These are phyloP conservation scores for Ophiostoma tasmaniense DNA, from an alignment of 2,329 filamentous ascomycete genomes.

Conservation along the genomic window DNA sequence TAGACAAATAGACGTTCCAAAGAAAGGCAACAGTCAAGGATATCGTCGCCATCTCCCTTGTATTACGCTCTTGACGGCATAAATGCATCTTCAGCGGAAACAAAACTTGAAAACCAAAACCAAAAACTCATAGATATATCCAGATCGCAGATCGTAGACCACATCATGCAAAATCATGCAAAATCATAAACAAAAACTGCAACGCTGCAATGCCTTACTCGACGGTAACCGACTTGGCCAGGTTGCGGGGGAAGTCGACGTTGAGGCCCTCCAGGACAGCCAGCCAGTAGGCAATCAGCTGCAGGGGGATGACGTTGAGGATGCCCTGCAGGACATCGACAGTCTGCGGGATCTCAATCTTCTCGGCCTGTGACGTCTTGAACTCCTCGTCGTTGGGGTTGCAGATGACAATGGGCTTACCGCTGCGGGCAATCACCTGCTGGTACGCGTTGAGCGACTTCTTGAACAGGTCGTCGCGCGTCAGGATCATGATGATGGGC, in stretches of 20 bases:
- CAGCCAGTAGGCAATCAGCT: constrained; percentile 98
- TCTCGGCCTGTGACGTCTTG: constrained; percentile 77
- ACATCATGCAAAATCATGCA: neutral
- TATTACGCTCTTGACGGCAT: neutral
- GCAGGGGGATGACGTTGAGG: constrained; percentile 93
- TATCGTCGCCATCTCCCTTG: neutral
- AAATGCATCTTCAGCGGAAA: neutral
- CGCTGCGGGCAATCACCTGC: constrained; percentile 93
- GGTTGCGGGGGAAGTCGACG: constrained; percentile 95
- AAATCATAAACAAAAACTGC: constrained; percentile 20
- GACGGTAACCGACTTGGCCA: constrained; percentile 98
- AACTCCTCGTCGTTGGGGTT: constrained; percentile 87
- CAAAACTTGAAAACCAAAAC: neutral
- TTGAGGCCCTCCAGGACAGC: constrained; percentile 93
- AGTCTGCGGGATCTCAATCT: constrained; percentile 94
- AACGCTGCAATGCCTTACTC: constrained; percentile 57
- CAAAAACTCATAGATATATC: neutral
- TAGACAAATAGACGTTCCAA: neutral
- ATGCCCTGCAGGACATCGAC: constrained; percentile 94
- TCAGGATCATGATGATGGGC: constrained; percentile 99
- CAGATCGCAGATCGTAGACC: neutral
- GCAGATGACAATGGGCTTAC: constrained; percentile 98
- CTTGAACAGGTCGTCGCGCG: constrained; percentile 88
- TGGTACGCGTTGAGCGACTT: constrained; percentile 99
- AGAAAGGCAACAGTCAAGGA: neutral